A percentile compares a stretch with the other conserved stretches of the same genome.
These are phyloP conservation scores for Lecanosticta acicola DNA, from an alignment of 2,329 filamentous ascomycete species.

Conservation along the genomic window DNA sequence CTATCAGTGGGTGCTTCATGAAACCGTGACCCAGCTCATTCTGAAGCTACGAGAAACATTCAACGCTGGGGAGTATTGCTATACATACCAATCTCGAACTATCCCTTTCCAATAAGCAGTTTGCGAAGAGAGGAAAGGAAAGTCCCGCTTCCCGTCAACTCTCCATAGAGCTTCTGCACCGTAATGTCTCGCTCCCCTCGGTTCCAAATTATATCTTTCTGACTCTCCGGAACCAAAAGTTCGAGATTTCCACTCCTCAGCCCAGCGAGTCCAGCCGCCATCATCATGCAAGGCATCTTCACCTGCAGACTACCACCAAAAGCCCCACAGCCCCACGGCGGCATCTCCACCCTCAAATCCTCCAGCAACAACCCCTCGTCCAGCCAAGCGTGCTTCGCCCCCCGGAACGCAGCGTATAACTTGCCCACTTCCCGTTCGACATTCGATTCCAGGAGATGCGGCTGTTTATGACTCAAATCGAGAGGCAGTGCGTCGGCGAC, in stretches of 20 bases:
- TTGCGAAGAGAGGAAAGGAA: not conserved
- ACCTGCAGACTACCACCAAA: conserved; percentile 8
- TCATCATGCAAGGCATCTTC: conserved; percentile 13
- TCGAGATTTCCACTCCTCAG: conserved; percentile 5
- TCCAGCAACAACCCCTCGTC: not conserved
- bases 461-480: not conserved
- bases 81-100: too few relatives aligned
- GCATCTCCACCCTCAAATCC: conserved; percentile 7
- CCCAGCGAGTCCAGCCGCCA: conserved; percentile 11
- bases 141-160: not conserved
- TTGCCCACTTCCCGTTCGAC: conserved; percentile 8
- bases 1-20: not conserved
- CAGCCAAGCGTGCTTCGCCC: conserved; percentile 1
- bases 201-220: conserved; percentile 1
- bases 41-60: too few relatives aligned
- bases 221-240: conserved; percentile 7
- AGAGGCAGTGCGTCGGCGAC: conserved; percentile 2
- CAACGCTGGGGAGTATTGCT: too few relatives aligned
- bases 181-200: not conserved
- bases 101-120: too few relatives aligned
- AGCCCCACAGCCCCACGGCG: conserved; percentile 12
- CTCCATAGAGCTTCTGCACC: not conserved
- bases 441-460: conserved; percentile 1
- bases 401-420: conserved; percentile 7
- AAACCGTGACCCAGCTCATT: too few relatives aligned